Base-by-base conservation (phyloP, 164 flowering plant genomes). In the Kingdonia uniflora region DNA sequence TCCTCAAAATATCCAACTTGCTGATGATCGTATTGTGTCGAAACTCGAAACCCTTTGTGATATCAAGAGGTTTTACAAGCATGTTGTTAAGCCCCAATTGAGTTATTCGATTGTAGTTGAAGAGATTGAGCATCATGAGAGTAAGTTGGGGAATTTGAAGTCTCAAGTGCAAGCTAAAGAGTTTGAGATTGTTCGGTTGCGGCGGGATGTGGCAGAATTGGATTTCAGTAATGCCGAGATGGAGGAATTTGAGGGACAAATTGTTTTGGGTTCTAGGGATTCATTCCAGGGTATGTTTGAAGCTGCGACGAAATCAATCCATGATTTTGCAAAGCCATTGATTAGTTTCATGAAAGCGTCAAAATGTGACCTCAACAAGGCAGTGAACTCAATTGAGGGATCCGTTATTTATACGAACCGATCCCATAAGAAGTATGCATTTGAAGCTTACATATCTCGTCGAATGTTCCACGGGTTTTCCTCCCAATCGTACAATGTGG, bases 261-360 rank as follows among this genome's bases (percentile, higher is more conserved):
- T 51, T 33, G 49, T 42, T 35, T 16, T 14, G 25, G 17, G 2
- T 15, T 39, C 25, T 19, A 49, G 26, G 55, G 55, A 46, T 59
- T 38, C 58, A 1, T 63, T 79, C 13, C 49, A 52, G 11, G 62
- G 64, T 14, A 54, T 51, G 8, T 71, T 64, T 46, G 51, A 46
- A 22, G 66, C 55, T 4, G 73, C 67, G 50, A 67, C 73, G 1
- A 74, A 68, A 58, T 67, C 81, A n/a, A 70, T 82, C 33, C 88
- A 79, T 55, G 88, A 79, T 60, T 82, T 82, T 58, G 78, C 81
- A 2, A 82, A 77, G 66, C 82, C 82, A 5, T 63, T 82, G 46
- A 79, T 81, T 40, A 64, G 68, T 51, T 58, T 77, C 56, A 71
- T 78, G 79, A 68, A 44, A 11, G 21, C 49, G 16, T 44, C 49